Conservation (phyloP, 306 rosid genomes). For the Begonia masoniana region DNA sequence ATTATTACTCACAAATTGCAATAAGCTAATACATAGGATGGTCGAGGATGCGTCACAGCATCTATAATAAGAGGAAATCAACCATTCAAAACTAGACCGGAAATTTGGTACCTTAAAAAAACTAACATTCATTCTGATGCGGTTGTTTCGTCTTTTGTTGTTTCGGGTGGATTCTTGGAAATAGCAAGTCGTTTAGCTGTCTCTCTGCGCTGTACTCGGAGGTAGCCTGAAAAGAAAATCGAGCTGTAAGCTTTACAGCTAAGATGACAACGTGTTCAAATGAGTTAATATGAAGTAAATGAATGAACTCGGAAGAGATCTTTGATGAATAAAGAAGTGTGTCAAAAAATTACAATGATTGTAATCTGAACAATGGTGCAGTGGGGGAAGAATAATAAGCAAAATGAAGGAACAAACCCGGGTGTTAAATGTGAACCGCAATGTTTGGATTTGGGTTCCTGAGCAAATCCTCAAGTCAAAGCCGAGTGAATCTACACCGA, state of each 20-base stretch:
- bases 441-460: slow-evolving; percentile 81
- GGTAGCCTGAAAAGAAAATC: slow-evolving; percentile 49
- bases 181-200: slow-evolving; percentile 65
- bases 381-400: slow-evolving; percentile 1
- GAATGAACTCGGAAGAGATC: too few relatives aligned
- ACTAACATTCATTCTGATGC: slow-evolving; percentile 36
- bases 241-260: too few relatives aligned
- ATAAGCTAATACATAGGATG: too few relatives aligned
- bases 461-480: slow-evolving; percentile 83
- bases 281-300: too few relatives aligned
- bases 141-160: slow-evolving; percentile 51
- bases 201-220: slow-evolving; percentile 87
- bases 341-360: too few relatives aligned
- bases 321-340: too few relatives aligned
- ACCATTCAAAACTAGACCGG: neutral
- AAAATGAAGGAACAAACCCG: slow-evolving; percentile 30
- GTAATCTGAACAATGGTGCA: neutral
- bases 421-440: slow-evolving; percentile 60
- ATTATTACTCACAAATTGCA: too few relatives aligned
- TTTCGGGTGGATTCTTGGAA: slow-evolving; percentile 55
- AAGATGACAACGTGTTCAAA: too few relatives aligned
- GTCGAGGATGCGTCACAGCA: too few relatives aligned
- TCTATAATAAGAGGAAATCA: neutral
- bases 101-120: slow-evolving; percentile 3
- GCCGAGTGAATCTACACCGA: slow-evolving; percentile 72